A percentile compares a stretch with the other conserved stretches of the same genome.
Conservation (phyloP, 495 filamentous ascomycete species). For the Penicillium dipodomyicola region DNA sequence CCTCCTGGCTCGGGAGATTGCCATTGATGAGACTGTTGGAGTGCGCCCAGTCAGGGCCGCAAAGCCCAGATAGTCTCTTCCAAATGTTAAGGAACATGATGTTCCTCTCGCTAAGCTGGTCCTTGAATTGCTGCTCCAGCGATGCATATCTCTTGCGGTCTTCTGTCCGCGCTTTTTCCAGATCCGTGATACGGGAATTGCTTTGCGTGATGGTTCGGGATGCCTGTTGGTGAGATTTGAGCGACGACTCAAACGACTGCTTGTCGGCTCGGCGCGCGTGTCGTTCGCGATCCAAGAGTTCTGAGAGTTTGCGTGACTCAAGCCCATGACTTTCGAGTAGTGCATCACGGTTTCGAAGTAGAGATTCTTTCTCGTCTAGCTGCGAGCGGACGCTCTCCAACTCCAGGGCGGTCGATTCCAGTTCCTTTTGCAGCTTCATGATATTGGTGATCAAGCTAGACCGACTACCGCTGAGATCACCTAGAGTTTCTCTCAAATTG, state of each 20-base stretch:
- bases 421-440: conserved; percentile 79
- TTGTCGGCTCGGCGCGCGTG: conserved; percentile 79
- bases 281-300: conserved; percentile 89
- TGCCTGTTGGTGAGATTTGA: conserved; percentile 81
- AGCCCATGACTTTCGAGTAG: conserved; percentile 87
- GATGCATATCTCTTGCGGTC: conserved; percentile 71
- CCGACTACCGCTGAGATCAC: conserved; percentile 82
- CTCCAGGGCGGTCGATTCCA: conserved; percentile 77
- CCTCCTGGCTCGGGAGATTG: conserved; percentile 75
- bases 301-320: conserved; percentile 78
- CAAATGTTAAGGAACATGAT: conserved; percentile 79
- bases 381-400: conserved; percentile 73
- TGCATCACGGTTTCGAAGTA: conserved; percentile 86
- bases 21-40: conserved; percentile 86
- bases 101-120: conserved; percentile 88
- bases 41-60: conserved; percentile 88
- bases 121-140: conserved; percentile 75
- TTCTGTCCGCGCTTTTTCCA: conserved; percentile 69
- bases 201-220: conserved; percentile 78
- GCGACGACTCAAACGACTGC: conserved; percentile 78
- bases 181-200: conserved; percentile 77
- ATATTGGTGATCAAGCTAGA: conserved; percentile 84
- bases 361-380: conserved; percentile 79
- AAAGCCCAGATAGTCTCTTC: conserved; percentile 81
- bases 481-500: conserved; percentile 77